These are phyloP conservation scores for Neurospora intermedia DNA, from an alignment of 495 filamentous ascomycete species.

Conservation along the genomic window DNA sequence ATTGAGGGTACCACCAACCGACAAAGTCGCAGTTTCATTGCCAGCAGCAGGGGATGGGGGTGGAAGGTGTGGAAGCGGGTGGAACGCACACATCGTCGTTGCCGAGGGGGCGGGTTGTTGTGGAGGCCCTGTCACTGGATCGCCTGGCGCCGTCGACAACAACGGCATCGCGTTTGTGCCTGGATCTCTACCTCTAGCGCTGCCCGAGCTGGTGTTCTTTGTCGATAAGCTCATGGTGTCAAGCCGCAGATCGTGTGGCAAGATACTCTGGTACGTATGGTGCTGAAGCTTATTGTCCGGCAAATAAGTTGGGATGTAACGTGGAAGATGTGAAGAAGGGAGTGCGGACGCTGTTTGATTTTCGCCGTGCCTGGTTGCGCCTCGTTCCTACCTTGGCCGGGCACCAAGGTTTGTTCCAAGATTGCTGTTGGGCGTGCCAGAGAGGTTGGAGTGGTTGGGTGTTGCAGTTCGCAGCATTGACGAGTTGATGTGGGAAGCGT, in stretches of 20 bases:
- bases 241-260: neutral
- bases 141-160: neutral
- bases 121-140: neutral
- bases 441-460: neutral
- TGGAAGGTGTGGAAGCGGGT: constrained; percentile 16
- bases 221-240: neutral
- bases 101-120: constrained; percentile 21
- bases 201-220: neutral
- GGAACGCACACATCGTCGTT: constrained; percentile 15
- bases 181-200: neutral
- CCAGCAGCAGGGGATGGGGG: neutral
- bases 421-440: neutral
- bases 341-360: neutral
- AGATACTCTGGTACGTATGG: neutral
- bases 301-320: neutral
- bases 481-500: neutral
- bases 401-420: neutral
- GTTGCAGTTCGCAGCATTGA: neutral
- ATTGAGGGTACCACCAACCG: neutral
- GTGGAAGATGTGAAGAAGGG: neutral
- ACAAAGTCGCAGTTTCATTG: neutral
- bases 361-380: neutral
- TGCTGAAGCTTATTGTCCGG: neutral
- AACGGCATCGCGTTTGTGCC: neutral
- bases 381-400: neutral